A percentile compares a stretch with the other conserved stretches of the same genome.
Conservation (phyloP, 1,139 yeast genomes). For the Lodderomyces margitis region DNA sequence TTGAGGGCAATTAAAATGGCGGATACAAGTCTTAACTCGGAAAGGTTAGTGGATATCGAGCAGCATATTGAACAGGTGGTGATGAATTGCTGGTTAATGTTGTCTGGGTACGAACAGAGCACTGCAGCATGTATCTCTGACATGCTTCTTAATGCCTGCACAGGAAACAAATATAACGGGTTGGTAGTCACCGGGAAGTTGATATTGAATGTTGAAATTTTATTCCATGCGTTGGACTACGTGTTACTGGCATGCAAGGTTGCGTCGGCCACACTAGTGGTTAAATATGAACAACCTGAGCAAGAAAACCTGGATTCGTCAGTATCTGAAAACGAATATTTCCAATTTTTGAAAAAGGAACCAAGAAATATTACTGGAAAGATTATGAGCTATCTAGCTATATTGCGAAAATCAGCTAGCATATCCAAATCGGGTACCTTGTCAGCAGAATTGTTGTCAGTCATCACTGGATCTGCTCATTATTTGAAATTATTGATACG, state of each 20-base stretch:
- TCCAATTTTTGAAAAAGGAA: conserved; percentile 55
- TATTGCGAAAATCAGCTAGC: conserved; percentile 57
- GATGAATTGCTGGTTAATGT: conserved; percentile 80
- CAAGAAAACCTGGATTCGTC: conserved; percentile 17
- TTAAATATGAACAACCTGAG: background rate
- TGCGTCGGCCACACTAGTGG: conserved; percentile 5
- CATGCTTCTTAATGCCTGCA: conserved; percentile 84
- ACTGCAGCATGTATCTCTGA: conserved; percentile 89
- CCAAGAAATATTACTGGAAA: conserved; percentile 87
- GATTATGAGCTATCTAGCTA: conserved; percentile 71
- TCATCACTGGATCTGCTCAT: conserved; percentile 92
- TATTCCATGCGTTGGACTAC: conserved; percentile 74
- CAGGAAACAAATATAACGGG: conserved; percentile 71
- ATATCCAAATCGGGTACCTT: conserved; percentile 57
- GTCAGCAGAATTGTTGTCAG: conserved; percentile 59
- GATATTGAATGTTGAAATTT: conserved; percentile 69
- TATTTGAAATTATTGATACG: conserved; percentile 82
- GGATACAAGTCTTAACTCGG: conserved; percentile 38
- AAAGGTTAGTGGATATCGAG: conserved; percentile 57
- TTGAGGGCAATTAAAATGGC: conserved; percentile 10
- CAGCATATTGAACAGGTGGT: conserved; percentile 66
- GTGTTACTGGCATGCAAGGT: conserved; percentile 21
- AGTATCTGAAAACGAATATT: conserved; percentile 18
- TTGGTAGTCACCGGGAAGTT: conserved; percentile 70
- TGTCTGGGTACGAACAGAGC: conserved; percentile 90